Evolutionary conservation across 2,329 filamentous ascomycete genomes (phyloP).

Genomic region (Fusarium phyllophilum): DNA sequence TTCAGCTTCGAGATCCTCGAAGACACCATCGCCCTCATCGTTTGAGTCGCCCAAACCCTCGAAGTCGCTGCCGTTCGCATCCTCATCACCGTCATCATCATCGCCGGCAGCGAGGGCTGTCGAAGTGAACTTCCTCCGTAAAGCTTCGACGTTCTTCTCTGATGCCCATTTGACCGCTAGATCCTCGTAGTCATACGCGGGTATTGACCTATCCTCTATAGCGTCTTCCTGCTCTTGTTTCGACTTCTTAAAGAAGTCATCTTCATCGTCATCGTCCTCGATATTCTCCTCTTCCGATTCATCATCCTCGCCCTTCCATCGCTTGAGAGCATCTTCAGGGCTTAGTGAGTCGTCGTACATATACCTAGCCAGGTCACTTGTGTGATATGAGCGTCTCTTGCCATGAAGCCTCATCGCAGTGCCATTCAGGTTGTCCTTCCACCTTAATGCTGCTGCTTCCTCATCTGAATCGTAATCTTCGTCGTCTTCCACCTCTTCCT

Average conservation of each 20-base stretch:
- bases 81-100: constrained; percentile 45
- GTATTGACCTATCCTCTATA: constrained; percentile 83
- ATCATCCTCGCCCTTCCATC: constrained; percentile 78
- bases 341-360: constrained; percentile 88
- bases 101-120: constrained; percentile 61
- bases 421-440: constrained; percentile 88
- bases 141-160: constrained; percentile 77
- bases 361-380: constrained; percentile 83
- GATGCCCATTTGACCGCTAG: constrained; percentile 88
- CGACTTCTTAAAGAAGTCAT: constrained; percentile 73
- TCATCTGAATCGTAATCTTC: constrained; percentile 70
- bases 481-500: constrained; percentile 57
- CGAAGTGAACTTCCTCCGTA: constrained; percentile 81
- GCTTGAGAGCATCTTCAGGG: constrained; percentile 77
- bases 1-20: constrained; percentile 70
- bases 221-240: constrained; percentile 74
- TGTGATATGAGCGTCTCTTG: constrained; percentile 77
- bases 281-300: constrained; percentile 68
- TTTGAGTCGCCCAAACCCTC: constrained; percentile 66
- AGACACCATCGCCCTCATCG: constrained; percentile 66
- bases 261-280: constrained; percentile 66
- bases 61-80: constrained; percentile 61
- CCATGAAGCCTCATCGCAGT: constrained; percentile 78
- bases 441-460: constrained; percentile 78
- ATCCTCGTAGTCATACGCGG: constrained; percentile 80